These are phyloP conservation scores for Eleusine coracana DNA, from an alignment of 176 grass and related monocot species.

Conservation along the genomic window DNA sequence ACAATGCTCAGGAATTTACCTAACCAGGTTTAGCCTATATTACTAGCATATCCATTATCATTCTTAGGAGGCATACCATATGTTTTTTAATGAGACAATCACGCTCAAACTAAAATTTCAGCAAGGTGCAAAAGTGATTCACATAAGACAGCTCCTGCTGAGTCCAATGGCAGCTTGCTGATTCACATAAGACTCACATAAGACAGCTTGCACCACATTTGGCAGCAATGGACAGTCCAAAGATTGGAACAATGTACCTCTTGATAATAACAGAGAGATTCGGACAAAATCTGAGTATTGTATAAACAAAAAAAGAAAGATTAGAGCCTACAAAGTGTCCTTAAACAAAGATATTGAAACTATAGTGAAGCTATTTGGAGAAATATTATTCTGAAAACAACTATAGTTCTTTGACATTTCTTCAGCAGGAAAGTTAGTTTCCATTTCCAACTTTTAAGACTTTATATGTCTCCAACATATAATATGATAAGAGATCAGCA, in stretches of 20 bases:
- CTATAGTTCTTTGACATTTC: constrained; percentile 24
- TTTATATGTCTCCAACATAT: constrained; percentile 14
- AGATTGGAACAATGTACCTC: constrained; percentile 85
- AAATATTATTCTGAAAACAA: constrained; percentile 9
- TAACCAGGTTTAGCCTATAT: too few relatives aligned
- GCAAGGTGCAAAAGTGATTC: constrained; percentile 83
- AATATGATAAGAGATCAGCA: constrained; percentile 3
- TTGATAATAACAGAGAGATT: constrained; percentile 71
- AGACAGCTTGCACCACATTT: constrained; percentile 55
- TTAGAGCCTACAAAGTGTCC: constrained; percentile 20
- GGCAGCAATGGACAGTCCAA: constrained; percentile 74
- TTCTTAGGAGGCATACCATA: constrained; percentile 59
- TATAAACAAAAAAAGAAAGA: constrained; percentile 22
- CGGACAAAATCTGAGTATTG: constrained; percentile 63
- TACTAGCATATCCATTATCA: background rate
- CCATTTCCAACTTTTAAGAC: background rate
- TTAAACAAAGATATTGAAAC: constrained; percentile 17
- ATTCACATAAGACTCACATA: constrained; percentile 56
- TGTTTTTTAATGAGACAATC: constrained; percentile 96
- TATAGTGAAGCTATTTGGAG: constrained; percentile 22
- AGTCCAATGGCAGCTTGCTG: constrained; percentile 19
- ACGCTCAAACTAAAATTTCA: constrained; percentile 75
- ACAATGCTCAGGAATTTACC: too few relatives aligned
- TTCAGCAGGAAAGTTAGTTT: constrained; percentile 2
- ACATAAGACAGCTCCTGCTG: constrained; percentile 65